phyloP scores from a whole-genome alignment of 768 basidiomycete genomes.

The Tulasnella sp. region DNA sequence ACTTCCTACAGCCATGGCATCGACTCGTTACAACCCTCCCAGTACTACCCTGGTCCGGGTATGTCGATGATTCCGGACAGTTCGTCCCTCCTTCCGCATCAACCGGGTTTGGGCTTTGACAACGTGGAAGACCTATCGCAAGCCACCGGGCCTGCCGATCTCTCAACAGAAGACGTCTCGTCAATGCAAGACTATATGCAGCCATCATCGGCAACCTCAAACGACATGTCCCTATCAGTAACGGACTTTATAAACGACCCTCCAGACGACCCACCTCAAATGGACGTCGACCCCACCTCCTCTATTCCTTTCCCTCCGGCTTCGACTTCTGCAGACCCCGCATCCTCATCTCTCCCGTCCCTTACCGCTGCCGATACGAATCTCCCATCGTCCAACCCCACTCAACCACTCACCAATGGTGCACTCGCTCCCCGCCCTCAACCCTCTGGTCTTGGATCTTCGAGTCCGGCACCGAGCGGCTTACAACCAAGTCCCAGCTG shows the following conservation, averaged over 20 bases:
- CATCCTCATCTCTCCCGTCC: neutral
- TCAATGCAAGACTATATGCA: neutral
- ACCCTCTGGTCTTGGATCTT: neutral
- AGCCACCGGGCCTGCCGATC: neutral
- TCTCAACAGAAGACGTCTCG: neutral
- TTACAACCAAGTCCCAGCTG: neutral
- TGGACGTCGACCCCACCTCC: slow-evolving; percentile 1
- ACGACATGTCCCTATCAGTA: neutral
- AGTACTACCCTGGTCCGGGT: neutral
- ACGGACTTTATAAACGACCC: neutral
- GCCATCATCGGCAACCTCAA: neutral
- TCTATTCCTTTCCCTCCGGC: neutral
- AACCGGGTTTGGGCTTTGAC: neutral
- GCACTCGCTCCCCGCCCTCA: neutral
- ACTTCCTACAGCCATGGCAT: neutral
- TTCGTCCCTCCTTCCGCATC: neutral
- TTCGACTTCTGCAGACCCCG: neutral
- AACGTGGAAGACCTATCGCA: neutral
- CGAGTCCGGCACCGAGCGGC: neutral
- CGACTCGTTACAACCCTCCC: neutral
- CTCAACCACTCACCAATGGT: neutral
- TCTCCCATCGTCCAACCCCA: neutral
- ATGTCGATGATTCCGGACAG: neutral
- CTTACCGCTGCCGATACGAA: neutral
- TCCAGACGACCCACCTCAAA: neutral